Evolutionary conservation across 257 asterid species (phyloP), one percentile per base, ranked within the genome.

Genomic region (Nicotiana noctiflora): DNA sequence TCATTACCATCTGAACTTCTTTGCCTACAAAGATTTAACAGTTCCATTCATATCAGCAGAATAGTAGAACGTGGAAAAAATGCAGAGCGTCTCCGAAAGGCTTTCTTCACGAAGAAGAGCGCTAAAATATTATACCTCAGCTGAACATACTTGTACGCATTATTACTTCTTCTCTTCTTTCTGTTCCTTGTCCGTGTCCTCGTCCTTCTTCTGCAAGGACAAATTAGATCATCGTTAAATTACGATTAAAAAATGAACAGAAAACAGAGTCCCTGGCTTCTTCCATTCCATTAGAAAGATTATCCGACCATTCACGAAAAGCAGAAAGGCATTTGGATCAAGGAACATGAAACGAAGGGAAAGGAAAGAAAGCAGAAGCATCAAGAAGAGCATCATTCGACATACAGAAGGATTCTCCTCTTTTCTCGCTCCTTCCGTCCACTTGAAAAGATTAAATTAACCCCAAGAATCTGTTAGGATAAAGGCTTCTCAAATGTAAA

Each of bases 81-180:
- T 21, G 14, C 65, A 59, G 31, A 59, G 65, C 14, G 11, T 59
- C 31, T 59, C 31, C 3, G 25, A 56, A 6, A 56, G 60, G 59
- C 14, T 74, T 49, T 25, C 61, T 25, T 74, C 40, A 74, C n/a
- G 51, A 74, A 14, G 13, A 8, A 12, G 15, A 25, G 40, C 7
- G 3, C 15, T 49, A 23, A 49, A n/a, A 49, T 14, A 14, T 49
- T 23, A 6, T 74, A 74, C 79, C 79, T 49, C 23, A 74, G 61
- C 61, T 74, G 61, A 57, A 49, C 29, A 74, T 23, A 84, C 56
- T 8, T 57, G 72, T 23, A 19, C 60, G 80, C 86, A 67, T 66
- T 77, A 53, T 91, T 87, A 91, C 83, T 93, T 92, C 86, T 90
- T 89, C 37, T 93, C 95, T 66, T 90, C 95, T 49, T 74, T 74